Base-by-base conservation (phyloP, 805 yeast species). In the Saturnispora hagleri region DNA sequence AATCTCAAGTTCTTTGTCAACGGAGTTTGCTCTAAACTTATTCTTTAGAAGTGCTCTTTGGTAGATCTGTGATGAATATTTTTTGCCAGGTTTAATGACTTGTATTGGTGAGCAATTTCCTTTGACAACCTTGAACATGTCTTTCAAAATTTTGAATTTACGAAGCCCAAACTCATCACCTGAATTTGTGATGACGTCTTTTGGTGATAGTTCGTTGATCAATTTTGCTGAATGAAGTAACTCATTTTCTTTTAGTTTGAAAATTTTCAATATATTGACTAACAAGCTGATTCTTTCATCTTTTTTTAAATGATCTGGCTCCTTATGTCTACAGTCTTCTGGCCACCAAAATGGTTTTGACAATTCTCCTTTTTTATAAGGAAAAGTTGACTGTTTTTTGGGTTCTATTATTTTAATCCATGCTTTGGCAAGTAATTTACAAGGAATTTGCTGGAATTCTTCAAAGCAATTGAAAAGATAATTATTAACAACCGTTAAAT, bases 281-380 rank as follows among this genome's bases (percentile, higher is more conserved):
- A 86, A 64, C 24, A 85, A 64, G 4, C 59, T 60, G 18, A 83
- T 59, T 50, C 93, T 68, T 58, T 81, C 84, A 1, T 66, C 67
- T 60, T 81, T 84, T 53, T 70, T 73, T 52, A 86, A 67, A 65
- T 86, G 91, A 61, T 84, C 91, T 0, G 91, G 91, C 60, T 85
- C 90, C 43, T 70, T 72, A 64, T 85, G 91, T 36, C 77, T 68
- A 1, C 82, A 76, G 12, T 56, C 52, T 0, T 43, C 36, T 0
- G 90, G 90, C 93, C 93, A 85, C 90, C 90, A 84, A 5, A 61
- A 59, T 0, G 91, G 93, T 55, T 70, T 76, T 12, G 75, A 58
- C 0, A 26, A 46, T 13, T 75, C 74, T 2, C 79, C 80, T 9
- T 62, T 60, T 50, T 78, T 82, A 62, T 85, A 85, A 3, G 91